Base-by-base conservation (phyloP, 1,284 basidiomycete genomes). In the Agaricales sp. region DNA sequence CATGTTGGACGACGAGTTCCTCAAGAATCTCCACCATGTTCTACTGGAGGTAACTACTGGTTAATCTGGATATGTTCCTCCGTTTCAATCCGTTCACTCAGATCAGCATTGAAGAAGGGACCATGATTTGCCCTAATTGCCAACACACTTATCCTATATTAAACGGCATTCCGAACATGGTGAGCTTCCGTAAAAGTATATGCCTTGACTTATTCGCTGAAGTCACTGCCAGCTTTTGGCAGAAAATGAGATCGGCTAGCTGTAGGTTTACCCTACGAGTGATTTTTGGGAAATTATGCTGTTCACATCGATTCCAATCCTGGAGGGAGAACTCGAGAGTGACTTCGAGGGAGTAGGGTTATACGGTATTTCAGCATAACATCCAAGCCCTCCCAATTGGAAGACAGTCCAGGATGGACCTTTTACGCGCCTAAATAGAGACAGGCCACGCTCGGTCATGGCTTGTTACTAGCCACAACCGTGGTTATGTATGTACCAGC, bases 131-230 rank as follows among this genome's bases (percentile, higher is more conserved):
- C 66, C 88, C 88, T 16, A 93, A 92, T 56, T 98, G 95, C 68
- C 77, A 75, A 16, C 95, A 98, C 60, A 74, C 84, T 37, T 98
- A 96, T 64, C 82, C 83, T 43, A 93, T 99, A 61, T 85, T 83
- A 49, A 93, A 88, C 61, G 94, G 94, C 11, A 98, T 99, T 56
- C 94, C 95, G 3, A 98, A 98, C 70, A 98, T 99, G 95, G 94
- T 94, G 58, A 56, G 80, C 64, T 18, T 6, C 35, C 19, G 19
- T 45, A 14, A 51, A 44, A 16, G 43, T 20, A 24, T 22, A 30
- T 43, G 19, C 11, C 14, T 38, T 46, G 39, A 45, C n/a, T 37
- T 24, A 49, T 21, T 1, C 18, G 18, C 43, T 43, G 14, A 52
- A n/a, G 52, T 35, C 49, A 25, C 46, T 6, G 2, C 8, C 61